Evolutionary conservation across 2,329 filamentous ascomycete genomes (phyloP).

Genomic region (Alternaria ethzedia): DNA sequence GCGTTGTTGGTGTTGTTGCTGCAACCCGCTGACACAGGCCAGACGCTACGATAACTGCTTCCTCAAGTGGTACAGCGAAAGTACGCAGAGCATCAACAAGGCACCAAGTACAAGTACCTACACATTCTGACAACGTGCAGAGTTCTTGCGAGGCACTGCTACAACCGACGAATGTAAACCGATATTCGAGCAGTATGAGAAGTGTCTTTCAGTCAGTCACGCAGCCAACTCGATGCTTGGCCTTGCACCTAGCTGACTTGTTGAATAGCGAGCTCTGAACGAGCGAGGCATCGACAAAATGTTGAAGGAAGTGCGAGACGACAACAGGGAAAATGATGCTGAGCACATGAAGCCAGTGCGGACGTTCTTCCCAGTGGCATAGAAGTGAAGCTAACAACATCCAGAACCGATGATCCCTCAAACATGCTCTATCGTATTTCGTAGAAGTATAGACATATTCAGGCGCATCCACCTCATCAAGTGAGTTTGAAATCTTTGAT

Average conservation of each 20-base stretch:
- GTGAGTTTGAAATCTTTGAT: not conserved
- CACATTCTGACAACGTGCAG: slow-evolving; percentile 47
- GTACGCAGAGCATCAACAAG: slow-evolving; percentile 59
- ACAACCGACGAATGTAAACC: slow-evolving; percentile 84
- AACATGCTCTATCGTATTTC: not conserved
- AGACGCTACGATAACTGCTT: slow-evolving; percentile 98
- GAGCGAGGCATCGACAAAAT: slow-evolving; percentile 91
- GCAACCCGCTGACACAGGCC: not conserved
- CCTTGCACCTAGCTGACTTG: slow-evolving; percentile 7
- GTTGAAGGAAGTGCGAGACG: slow-evolving; percentile 87
- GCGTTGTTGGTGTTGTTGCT: too few species aligned
- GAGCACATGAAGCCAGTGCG: slow-evolving; percentile 62
- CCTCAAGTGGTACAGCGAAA: slow-evolving; percentile 99
- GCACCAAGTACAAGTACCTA: not conserved
- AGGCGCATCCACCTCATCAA: not conserved
- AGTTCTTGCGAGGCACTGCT: slow-evolving; percentile 86
- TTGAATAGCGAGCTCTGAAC: slow-evolving; percentile 77
- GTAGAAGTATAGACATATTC: not conserved
- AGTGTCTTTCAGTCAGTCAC: slow-evolving; percentile 78
- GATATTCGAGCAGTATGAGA: slow-evolving; percentile 87
- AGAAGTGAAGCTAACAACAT: not conserved
- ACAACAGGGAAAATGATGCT: slow-evolving; percentile 85
- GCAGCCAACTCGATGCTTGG: not conserved
- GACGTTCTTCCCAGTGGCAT: not conserved
- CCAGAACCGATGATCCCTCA: slow-evolving; percentile 7